These are phyloP conservation scores for Huntiella moniliformis DNA, from an alignment of 2,329 filamentous ascomycete species.

Conservation along the genomic window DNA sequence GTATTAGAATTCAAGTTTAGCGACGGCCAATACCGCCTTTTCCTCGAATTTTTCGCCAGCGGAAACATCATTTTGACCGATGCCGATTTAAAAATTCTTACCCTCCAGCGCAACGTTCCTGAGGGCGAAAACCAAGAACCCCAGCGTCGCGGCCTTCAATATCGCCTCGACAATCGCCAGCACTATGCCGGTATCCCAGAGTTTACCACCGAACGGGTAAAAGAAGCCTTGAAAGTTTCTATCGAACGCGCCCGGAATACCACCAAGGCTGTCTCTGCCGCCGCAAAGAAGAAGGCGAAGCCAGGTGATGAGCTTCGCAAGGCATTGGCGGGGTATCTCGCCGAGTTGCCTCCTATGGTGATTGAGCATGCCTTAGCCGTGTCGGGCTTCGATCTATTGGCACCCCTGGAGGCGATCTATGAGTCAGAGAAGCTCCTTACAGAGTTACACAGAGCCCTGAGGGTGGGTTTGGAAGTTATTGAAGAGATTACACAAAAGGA, in stretches of 20 bases:
- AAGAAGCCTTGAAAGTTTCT: conserved; percentile 46
- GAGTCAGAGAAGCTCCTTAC: conserved; percentile 45
- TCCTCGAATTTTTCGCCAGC: conserved; percentile 88
- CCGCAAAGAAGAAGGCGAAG: conserved; percentile 45
- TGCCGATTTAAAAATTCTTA: conserved; percentile 60
- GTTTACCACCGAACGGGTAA: conserved; percentile 55
- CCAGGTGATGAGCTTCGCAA: conserved; percentile 58
- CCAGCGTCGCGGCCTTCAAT: conserved; percentile 56
- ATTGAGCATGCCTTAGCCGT: conserved; percentile 68
- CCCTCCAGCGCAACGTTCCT: conserved; percentile 59
- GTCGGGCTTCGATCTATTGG: conserved; percentile 47
- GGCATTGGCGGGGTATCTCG: conserved; percentile 65
- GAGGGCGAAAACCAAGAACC: conserved; percentile 73
- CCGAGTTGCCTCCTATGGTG: conserved; percentile 72
- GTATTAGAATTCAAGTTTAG: conserved; percentile 87
- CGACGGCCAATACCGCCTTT: conserved; percentile 73
- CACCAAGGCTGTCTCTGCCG: conserved; percentile 18
- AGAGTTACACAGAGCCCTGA: conserved; percentile 46
- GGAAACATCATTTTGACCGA: conserved; percentile 93
- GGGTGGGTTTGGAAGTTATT: conserved; percentile 51
- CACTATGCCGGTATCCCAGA: conserved; percentile 61
- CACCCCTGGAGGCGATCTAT: conserved; percentile 51
- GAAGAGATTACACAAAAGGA: conserved; percentile 47
- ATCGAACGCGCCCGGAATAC: conserved; percentile 35
- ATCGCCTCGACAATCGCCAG: conserved; percentile 64